These are phyloP conservation scores for Apophysomyces elegans DNA, from an alignment of 371 early-diverging fungal genomes.

Conservation along the genomic window DNA sequence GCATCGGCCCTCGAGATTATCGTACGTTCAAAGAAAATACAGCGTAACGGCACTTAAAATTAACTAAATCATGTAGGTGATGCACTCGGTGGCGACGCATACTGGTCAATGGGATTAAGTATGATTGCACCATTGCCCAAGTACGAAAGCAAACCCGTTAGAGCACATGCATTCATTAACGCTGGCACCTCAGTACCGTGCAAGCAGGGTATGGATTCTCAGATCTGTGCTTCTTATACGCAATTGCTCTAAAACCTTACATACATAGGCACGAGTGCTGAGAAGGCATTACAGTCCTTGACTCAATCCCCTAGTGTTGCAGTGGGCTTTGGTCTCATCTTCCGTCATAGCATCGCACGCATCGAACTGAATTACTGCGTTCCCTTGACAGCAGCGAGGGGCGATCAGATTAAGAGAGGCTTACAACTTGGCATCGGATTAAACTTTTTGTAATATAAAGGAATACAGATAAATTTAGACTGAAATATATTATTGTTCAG, in stretches of 20 bases:
- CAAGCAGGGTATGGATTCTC: constrained; percentile 41
- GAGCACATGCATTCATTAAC: constrained; percentile 87
- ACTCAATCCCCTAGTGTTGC: constrained; percentile 67
- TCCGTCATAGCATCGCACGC: constrained; percentile 83
- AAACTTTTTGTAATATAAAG: constrained; percentile 68
- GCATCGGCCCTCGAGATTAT: constrained; percentile 88
- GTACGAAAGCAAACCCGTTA: constrained; percentile 64
- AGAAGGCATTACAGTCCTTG: constrained; percentile 42
- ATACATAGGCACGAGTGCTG: constrained; percentile 20
- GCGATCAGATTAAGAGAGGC: constrained; percentile 81
- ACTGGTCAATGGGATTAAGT: constrained; percentile 78
- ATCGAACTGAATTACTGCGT: constrained; percentile 91
- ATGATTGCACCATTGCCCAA: constrained; percentile 84
- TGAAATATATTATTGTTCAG: not conserved
- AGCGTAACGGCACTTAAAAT: too few species aligned
- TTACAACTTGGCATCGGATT: constrained; percentile 89
- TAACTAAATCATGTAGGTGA: constrained; percentile 56
- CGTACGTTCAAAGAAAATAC: constrained; percentile 32
- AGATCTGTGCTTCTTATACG: not conserved
- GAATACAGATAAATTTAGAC: constrained; percentile 1
- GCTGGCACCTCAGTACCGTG: constrained; percentile 76
- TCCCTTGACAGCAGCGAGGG: constrained; percentile 73
- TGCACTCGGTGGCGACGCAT: constrained; percentile 86
- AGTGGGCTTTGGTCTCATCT: constrained; percentile 83
- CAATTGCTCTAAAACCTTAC: not conserved